A percentile compares a stretch with the other conserved stretches of the same genome.
phyloP scores from a whole-genome alignment of 352 stramenopile genomes.

The Phytopythium vexans region DNA sequence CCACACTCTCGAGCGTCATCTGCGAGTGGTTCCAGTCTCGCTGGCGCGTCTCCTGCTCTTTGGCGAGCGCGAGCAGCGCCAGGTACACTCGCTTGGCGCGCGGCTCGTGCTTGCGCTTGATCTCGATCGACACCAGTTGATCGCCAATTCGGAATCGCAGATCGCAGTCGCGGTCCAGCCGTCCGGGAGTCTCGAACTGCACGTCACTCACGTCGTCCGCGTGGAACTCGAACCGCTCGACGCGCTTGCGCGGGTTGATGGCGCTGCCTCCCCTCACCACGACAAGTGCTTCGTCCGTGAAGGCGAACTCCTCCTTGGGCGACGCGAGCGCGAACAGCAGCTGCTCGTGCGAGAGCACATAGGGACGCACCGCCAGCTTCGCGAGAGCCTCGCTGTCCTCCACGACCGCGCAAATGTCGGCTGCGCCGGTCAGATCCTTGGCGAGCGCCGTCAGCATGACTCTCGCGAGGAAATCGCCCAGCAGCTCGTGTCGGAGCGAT shows the following conservation, averaged over 20 bases:
- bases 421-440: slow-evolving; percentile 45
- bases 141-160: slow-evolving; percentile 48
- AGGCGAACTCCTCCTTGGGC: slow-evolving; percentile 54
- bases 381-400: slow-evolving; percentile 20
- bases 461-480: not conserved
- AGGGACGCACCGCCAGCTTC: slow-evolving; percentile 26
- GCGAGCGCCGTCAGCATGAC: slow-evolving; percentile 46
- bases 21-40: too few species aligned
- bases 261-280: slow-evolving; percentile 30
- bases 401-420: slow-evolving; percentile 67
- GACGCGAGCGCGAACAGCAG: slow-evolving; percentile 59
- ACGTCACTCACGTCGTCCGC: slow-evolving; percentile 19
- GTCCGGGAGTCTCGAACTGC: slow-evolving; percentile 40
- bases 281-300: slow-evolving; percentile 59
- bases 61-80: too few species aligned
- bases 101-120: too few species aligned
- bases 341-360: slow-evolving; percentile 33
- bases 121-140: slow-evolving; percentile 41
- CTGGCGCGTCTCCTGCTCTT: too few species aligned
- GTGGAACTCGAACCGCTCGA: slow-evolving; percentile 39
- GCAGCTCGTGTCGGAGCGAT: not conserved
- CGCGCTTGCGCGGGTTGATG: slow-evolving; percentile 46
- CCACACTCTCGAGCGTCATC: too few species aligned
- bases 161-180: slow-evolving; percentile 45
- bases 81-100: too few species aligned